Evolutionary conservation across 805 yeast genomes (phyloP).

Genomic region (Myxozyma kluyveri): DNA sequence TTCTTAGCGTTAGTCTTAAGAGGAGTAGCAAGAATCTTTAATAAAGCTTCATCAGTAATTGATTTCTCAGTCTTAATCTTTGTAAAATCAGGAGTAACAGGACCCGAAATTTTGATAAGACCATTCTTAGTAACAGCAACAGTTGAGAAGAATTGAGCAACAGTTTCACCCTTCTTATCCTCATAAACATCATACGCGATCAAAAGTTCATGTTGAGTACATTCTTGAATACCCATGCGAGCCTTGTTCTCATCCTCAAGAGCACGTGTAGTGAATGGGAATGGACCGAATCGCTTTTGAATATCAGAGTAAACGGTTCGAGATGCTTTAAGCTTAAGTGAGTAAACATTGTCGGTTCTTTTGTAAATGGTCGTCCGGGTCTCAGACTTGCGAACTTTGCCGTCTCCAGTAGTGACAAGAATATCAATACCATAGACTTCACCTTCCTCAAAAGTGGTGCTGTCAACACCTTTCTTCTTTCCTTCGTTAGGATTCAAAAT

Average conservation of each 20-base stretch:
- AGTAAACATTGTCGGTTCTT: conserved; percentile 59
- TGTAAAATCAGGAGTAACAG: conserved; percentile 46
- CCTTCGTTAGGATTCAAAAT: conserved; percentile 70
- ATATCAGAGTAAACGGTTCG: conserved; percentile 64
- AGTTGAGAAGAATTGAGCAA: conserved; percentile 73
- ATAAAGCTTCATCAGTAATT: conserved; percentile 51
- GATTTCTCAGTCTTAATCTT: conserved; percentile 56
- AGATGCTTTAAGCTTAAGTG: conserved; percentile 68
- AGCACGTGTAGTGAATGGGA: conserved; percentile 67
- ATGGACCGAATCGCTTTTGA: conserved; percentile 61
- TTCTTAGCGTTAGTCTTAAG: conserved; percentile 51
- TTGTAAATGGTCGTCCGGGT: conserved; percentile 68
- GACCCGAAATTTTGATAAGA: conserved; percentile 60
- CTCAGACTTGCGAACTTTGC: conserved; percentile 57
- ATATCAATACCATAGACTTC: conserved; percentile 78
- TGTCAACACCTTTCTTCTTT: conserved; percentile 61
- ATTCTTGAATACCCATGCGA: conserved; percentile 71
- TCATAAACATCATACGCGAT: conserved; percentile 65
- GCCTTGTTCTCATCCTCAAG: conserved; percentile 68
- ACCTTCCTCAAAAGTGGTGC: conserved; percentile 65
- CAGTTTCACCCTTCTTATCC: conserved; percentile 62
- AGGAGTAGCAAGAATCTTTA: conserved; percentile 49
- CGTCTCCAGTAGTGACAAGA: conserved; percentile 63
- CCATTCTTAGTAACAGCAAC: conserved; percentile 74
- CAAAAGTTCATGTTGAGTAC: conserved; percentile 62